These are phyloP conservation scores for Rhexocercosporidium sp. DNA, from an alignment of 2,329 filamentous ascomycete species.

Conservation along the genomic window DNA sequence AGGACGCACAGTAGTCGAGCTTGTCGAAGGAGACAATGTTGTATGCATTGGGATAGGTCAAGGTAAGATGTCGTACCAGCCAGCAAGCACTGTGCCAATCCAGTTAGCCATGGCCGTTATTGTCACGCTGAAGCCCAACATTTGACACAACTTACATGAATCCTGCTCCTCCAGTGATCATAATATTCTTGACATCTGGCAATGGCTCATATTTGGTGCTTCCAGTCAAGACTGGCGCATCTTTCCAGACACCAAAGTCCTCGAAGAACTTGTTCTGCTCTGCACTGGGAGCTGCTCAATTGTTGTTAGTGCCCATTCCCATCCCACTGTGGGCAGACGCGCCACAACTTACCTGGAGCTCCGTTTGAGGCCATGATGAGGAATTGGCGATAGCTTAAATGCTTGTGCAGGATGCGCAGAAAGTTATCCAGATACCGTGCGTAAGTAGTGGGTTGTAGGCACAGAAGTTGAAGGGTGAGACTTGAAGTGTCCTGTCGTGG, in stretches of 20 bases:
- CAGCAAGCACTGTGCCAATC: conserved; percentile 70
- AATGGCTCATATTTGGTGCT: conserved; percentile 73
- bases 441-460: neutral
- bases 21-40: conserved; percentile 85
- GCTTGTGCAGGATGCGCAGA: conserved; percentile 7
- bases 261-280: conserved; percentile 51
- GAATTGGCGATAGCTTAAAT: neutral
- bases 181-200: conserved; percentile 75
- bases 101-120: conserved; percentile 27
- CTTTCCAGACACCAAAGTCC: conserved; percentile 71
- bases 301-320: neutral
- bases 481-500: neutral
- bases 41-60: conserved; percentile 76
- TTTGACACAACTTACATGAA: conserved; percentile 70
- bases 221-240: conserved; percentile 72
- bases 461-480: neutral
- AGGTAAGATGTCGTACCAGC: conserved; percentile 78
- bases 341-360: conserved; percentile 11
- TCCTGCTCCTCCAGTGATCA: conserved; percentile 83
- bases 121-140: conserved; percentile 15
- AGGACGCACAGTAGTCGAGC: conserved; percentile 79
- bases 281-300: conserved; percentile 6
- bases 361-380: conserved; percentile 24
- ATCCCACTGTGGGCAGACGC: conserved; percentile 4
- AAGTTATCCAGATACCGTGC: conserved; percentile 3